These are phyloP conservation scores for Podospora appendiculata DNA, from an alignment of 495 filamentous ascomycete species.

Conservation along the genomic window DNA sequence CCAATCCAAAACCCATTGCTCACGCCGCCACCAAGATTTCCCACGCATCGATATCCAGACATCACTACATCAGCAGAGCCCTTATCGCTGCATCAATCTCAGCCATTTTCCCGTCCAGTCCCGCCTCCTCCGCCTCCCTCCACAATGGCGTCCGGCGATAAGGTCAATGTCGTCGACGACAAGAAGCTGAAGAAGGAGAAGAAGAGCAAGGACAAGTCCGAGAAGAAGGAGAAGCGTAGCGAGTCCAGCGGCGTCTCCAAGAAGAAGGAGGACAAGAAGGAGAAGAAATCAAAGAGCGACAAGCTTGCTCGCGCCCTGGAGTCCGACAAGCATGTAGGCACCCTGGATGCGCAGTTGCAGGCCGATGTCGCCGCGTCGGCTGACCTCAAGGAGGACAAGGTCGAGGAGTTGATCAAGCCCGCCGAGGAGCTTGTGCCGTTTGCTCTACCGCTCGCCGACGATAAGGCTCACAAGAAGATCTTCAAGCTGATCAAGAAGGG, in stretches of 20 bases:
- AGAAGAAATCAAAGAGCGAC: slow-evolving; percentile 36
- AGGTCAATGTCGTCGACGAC: slow-evolving; percentile 2
- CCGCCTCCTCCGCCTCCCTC: not conserved
- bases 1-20: too few species aligned
- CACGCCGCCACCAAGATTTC: too few species aligned
- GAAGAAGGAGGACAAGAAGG: slow-evolving; percentile 56
- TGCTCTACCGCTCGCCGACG: slow-evolving; percentile 80
- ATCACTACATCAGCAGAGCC: too few species aligned
- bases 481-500: slow-evolving; percentile 70
- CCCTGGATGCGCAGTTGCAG: slow-evolving; percentile 24
- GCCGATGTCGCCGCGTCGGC: slow-evolving; percentile 17
- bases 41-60: too few species aligned
- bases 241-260: slow-evolving; percentile 57
- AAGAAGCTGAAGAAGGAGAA: slow-evolving; percentile 13
- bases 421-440: slow-evolving; percentile 84
- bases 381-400: slow-evolving; percentile 29
- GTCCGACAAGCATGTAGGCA: slow-evolving; percentile 23
- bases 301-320: too few species aligned
- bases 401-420: slow-evolving; percentile 35
- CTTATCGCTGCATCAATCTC: not conserved
- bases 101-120: not conserved
- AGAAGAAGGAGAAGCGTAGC: slow-evolving; percentile 58
- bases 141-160: not conserved
- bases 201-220: slow-evolving; percentile 47
- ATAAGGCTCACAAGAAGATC: slow-evolving; percentile 88